Evolutionary conservation across 2,329 filamentous ascomycete species (phyloP).

Genomic region (Lasiodiplodia citricola): DNA sequence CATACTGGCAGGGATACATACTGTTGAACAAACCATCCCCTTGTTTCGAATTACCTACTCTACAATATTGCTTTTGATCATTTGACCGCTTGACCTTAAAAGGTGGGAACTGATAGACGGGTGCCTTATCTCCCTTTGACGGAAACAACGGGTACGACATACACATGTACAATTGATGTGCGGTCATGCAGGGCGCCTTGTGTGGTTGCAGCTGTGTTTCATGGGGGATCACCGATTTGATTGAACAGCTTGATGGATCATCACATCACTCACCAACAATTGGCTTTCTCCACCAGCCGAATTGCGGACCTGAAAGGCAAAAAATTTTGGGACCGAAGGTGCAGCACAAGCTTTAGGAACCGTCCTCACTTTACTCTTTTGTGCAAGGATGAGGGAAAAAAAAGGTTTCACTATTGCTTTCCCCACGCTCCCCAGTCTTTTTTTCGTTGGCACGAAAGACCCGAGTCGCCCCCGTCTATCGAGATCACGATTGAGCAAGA

Average conservation of each 20-base stretch:
- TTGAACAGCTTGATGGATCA: neutral
- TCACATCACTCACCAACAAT: neutral
- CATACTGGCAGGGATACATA: too few species aligned
- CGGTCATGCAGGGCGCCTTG: neutral
- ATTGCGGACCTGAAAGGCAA: neutral
- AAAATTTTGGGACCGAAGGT: neutral
- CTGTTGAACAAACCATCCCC: neutral
- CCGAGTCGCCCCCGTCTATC: neutral
- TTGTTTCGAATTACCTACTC: neutral
- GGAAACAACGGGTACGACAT: neutral
- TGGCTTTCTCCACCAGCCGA: neutral
- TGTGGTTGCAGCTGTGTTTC: neutral
- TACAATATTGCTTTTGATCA: neutral
- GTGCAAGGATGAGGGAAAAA: neutral
- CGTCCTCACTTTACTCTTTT: neutral
- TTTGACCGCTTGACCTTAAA: neutral
- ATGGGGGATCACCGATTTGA: neutral
- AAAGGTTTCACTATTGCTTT: neutral
- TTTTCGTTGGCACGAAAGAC: neutral
- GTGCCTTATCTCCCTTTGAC: neutral
- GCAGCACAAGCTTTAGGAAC: neutral
- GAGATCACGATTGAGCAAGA: neutral
- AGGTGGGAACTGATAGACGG: neutral
- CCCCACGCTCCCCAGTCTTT: too few species aligned
- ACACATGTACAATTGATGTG: neutral